phyloP scores from a whole-genome alignment of 257 asterid genomes.

The Nicotiana tabacum region DNA sequence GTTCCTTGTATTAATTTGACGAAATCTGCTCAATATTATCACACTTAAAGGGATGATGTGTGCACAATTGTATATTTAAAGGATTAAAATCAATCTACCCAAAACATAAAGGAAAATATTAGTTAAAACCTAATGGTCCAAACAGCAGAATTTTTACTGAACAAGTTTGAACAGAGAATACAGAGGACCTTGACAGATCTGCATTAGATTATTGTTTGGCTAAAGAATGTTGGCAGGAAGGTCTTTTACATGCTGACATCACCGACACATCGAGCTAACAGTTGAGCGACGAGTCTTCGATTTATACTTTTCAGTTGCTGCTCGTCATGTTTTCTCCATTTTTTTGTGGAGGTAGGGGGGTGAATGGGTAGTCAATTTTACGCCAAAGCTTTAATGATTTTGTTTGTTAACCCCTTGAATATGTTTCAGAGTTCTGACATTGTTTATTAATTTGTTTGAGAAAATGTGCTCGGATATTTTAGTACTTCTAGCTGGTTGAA shows the following conservation, averaged over 20 bases:
- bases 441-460: not conserved
- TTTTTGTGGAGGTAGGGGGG: not conserved
- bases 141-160: not conserved
- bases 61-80: not conserved
- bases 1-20: not conserved
- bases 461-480: not conserved
- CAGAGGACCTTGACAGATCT: not conserved
- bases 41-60: too few species aligned
- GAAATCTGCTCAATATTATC: not conserved
- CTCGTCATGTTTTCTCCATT: not conserved
- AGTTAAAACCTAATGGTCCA: not conserved
- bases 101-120: not conserved
- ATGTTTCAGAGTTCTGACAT: not conserved
- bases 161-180: not conserved
- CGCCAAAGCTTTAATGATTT: not conserved
- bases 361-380: not conserved
- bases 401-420: not conserved
- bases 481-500: not conserved
- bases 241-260: not conserved
- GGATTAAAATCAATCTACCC: not conserved
- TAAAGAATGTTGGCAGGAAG: not conserved
- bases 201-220: not conserved
- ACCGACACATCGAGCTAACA: not conserved
- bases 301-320: not conserved
- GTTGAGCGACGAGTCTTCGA: not conserved